phyloP scores from a whole-genome alignment of 2,329 filamentous ascomycete species.

The Chaetomiaceae sp. region DNA sequence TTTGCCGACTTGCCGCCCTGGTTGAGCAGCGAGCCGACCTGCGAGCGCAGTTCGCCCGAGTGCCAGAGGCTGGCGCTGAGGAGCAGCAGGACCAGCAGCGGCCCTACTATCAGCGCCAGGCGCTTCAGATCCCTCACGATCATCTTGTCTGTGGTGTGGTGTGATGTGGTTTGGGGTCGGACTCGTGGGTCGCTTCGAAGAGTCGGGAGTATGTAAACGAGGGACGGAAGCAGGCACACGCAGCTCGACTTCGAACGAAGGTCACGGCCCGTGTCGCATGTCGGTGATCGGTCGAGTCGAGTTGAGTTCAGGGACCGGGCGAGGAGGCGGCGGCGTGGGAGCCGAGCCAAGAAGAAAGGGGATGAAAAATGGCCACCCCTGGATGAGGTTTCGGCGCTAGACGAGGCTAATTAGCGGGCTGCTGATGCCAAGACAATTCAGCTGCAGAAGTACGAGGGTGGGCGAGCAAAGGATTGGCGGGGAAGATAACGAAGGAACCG shows the following conservation, averaged over 20 bases:
- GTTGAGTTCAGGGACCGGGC: too few species aligned
- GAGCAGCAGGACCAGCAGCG: slow-evolving; percentile 31
- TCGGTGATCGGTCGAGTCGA: too few species aligned
- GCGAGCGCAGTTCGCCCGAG: slow-evolving; percentile 8
- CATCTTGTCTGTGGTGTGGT: slow-evolving; percentile 4
- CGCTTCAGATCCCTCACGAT: slow-evolving; percentile 19
- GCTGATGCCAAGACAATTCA: too few species aligned
- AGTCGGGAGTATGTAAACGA: neutral
- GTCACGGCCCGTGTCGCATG: too few species aligned
- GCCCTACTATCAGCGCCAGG: slow-evolving; percentile 29
- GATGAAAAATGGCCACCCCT: too few species aligned
- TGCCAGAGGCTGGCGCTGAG: slow-evolving; percentile 27
- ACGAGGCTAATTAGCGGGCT: too few species aligned
- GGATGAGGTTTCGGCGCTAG: too few species aligned
- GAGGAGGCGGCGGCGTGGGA: too few species aligned
- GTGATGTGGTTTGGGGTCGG: neutral
- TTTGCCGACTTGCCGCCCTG: neutral
- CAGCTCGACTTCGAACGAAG: neutral
- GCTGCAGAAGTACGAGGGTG: too few species aligned
- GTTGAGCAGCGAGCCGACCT: slow-evolving; percentile 12
- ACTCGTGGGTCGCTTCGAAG: neutral
- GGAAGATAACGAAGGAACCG: too few species aligned
- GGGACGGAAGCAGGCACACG: neutral
- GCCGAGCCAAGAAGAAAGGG: too few species aligned
- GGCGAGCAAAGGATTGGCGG: too few species aligned